phyloP scores from a whole-genome alignment of 1,284 basidiomycete genomes.

The Caloboletus firmus region DNA sequence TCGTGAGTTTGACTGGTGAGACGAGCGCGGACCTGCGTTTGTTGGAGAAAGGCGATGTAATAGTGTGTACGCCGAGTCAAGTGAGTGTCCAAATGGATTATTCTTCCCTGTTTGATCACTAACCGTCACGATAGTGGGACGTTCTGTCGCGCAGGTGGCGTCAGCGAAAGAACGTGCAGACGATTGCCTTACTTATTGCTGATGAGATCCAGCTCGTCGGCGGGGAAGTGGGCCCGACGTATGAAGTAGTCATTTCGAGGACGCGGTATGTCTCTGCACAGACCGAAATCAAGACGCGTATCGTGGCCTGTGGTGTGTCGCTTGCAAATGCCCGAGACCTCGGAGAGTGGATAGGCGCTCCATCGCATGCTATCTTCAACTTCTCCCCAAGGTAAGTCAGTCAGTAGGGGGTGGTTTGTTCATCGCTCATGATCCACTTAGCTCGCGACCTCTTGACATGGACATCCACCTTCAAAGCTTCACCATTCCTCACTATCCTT shows the following conservation, averaged over 20 bases:
- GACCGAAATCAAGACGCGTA: constrained; percentile 86
- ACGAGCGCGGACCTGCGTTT: constrained; percentile 91
- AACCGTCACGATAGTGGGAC: constrained; percentile 74
- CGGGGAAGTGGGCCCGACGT: constrained; percentile 90
- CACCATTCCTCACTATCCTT: constrained; percentile 95
- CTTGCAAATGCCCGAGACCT: constrained; percentile 96
- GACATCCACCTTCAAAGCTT: constrained; percentile 98
- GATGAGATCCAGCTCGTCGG: constrained; percentile 96
- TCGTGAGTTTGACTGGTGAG: constrained; percentile 92
- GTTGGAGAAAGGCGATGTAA: constrained; percentile 88
- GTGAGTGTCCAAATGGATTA: constrained; percentile 39
- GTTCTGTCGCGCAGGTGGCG: constrained; percentile 95
- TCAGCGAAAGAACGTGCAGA: constrained; percentile 95
- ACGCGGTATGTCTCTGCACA: constrained; percentile 97
- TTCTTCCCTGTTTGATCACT: constrained; percentile 2
- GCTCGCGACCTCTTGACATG: constrained; percentile 92
- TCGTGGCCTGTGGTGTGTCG: constrained; percentile 92
- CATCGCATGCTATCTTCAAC: constrained; percentile 94
- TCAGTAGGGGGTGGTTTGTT: background rate
- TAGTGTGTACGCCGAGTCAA: constrained; percentile 89
- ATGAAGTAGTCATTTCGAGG: constrained; percentile 93
- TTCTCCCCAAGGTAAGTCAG: constrained; percentile 80
- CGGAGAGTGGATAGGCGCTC: constrained; percentile 97
- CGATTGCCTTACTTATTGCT: constrained; percentile 88
- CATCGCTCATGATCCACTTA: constrained; percentile 32